A percentile compares a stretch with the other conserved stretches of the same genome.
phyloP scores from a whole-genome alignment of 257 asterid genomes.

The Lithospermum erythrorhizon region DNA sequence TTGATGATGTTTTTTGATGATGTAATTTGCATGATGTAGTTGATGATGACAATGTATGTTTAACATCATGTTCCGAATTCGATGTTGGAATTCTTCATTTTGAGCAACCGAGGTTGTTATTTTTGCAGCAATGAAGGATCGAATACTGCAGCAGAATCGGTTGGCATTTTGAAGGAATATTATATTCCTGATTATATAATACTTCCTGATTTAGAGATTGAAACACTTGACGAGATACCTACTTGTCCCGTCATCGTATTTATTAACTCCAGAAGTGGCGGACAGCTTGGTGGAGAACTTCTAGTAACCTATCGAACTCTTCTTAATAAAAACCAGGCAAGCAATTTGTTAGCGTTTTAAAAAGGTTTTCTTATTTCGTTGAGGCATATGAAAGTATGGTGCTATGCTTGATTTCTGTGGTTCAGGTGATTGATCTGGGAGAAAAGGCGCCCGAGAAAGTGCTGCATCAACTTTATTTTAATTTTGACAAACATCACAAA shows the following conservation, averaged over 20 bases:
- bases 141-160: background rate
- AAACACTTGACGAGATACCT: constrained; percentile 24
- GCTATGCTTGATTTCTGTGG: no score
- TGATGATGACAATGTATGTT: no score
- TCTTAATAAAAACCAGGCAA: constrained; percentile 67
- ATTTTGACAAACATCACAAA: constrained; percentile 51
- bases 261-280: constrained; percentile 84
- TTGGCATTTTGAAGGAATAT: constrained; percentile 34
- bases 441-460: constrained; percentile 74
- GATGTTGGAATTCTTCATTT: background rate
- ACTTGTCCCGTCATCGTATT: constrained; percentile 74
- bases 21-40: no score
- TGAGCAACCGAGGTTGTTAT: background rate
- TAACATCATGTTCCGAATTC: background rate
- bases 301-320: constrained; percentile 49
- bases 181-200: constrained; percentile 50
- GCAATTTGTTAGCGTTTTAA: background rate
- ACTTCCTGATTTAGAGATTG: constrained; percentile 20
- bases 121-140: background rate
- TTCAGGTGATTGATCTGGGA: constrained; percentile 81
- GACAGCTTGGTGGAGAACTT: constrained; percentile 91
- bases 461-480: constrained; percentile 41
- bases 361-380: no score
- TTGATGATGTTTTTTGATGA: no score
- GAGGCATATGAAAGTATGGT: no score